phyloP scores from a whole-genome alignment of 2,329 filamentous ascomycete species.

The Arthrobotrys sphaeroides region DNA sequence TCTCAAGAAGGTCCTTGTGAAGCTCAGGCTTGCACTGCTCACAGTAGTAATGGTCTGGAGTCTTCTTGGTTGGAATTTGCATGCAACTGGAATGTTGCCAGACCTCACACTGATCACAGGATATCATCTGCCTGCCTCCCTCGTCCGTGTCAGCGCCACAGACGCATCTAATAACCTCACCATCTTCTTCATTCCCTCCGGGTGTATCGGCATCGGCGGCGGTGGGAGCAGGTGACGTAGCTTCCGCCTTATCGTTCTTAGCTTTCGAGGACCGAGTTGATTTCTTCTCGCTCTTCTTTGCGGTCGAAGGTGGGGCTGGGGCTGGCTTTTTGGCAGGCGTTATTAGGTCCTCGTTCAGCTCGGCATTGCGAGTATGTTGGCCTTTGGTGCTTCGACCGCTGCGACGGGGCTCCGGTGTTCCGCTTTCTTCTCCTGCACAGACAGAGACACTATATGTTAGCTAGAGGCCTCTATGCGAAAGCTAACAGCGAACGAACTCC shows the following conservation, averaged over 20 bases:
- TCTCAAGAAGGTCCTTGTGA: conserved; percentile 81
- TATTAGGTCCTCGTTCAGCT: conserved; percentile 74
- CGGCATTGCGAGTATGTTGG: conserved; percentile 88
- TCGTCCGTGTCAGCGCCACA: conserved; percentile 90
- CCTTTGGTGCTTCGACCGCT: conserved; percentile 97
- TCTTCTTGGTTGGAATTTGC: conserved; percentile 76
- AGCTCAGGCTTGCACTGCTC: conserved; percentile 86
- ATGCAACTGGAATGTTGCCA: conserved; percentile 99
- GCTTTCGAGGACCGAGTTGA: conserved; percentile 62
- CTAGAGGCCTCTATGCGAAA: background rate
- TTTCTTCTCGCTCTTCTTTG: conserved; percentile 62
- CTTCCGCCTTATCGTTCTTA: conserved; percentile 61
- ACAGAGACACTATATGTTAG: conserved; percentile 7
- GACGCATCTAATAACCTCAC: conserved; percentile 88
- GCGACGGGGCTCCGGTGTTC: conserved; percentile 81
- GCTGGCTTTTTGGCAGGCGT: conserved; percentile 59
- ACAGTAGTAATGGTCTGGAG: conserved; percentile 88
- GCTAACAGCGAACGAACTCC: background rate
- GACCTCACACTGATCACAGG: conserved; percentile 87
- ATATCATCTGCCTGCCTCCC: conserved; percentile 90
- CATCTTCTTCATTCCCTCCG: conserved; percentile 63
- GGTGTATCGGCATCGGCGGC: conserved; percentile 60
- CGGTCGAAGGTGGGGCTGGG: conserved; percentile 55
- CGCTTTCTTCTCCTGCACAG: conserved; percentile 32
- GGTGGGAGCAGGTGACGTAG: conserved; percentile 62